Evolutionary conservation across 208 protist genomes (phyloP).

Genomic region (Trypanosoma caninum): DNA sequence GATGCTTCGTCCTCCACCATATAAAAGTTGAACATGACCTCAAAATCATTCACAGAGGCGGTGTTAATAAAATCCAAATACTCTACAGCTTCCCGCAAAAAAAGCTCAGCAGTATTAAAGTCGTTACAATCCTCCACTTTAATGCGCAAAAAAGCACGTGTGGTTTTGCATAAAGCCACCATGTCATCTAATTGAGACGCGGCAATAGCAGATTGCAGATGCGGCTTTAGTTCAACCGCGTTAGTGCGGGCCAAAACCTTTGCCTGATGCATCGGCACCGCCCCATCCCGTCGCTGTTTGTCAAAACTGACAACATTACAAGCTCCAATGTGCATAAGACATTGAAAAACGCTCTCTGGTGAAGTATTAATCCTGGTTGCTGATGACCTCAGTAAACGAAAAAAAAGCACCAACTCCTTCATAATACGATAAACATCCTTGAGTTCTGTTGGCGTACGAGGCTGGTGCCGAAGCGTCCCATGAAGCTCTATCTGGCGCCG

Average conservation of each 20-base stretch:
- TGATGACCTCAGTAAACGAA: constrained; percentile 41
- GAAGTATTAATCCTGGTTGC: constrained; percentile 38
- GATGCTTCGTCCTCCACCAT: constrained; percentile 79
- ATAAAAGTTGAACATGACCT: constrained; percentile 73
- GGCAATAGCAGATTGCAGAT: constrained; percentile 45
- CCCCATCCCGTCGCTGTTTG: constrained; percentile 66
- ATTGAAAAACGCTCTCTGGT: constrained; percentile 76
- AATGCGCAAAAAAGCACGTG: constrained; percentile 70
- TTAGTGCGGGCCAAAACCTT: constrained; percentile 78
- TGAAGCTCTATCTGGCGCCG: constrained; percentile 89
- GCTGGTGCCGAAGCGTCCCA: constrained; percentile 67
- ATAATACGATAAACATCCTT: constrained; percentile 56
- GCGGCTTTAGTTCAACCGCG: constrained; percentile 66
- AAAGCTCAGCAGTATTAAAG: constrained; percentile 60
- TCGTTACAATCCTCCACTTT: constrained; percentile 90
- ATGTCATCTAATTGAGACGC: constrained; percentile 61
- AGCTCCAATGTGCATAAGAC: constrained; percentile 82
- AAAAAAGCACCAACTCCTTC: constrained; percentile 59
- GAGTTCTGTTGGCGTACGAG: constrained; percentile 56
- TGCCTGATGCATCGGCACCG: constrained; percentile 88
- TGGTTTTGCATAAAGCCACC: constrained; percentile 54
- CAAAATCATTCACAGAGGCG: constrained; percentile 35
- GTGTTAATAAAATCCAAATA: constrained; percentile 78
- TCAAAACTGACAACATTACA: constrained; percentile 77
- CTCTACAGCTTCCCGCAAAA: constrained; percentile 57